Evolutionary conservation across 2,329 filamentous ascomycete species (phyloP).

Genomic region (Colletotrichum graminicola): DNA sequence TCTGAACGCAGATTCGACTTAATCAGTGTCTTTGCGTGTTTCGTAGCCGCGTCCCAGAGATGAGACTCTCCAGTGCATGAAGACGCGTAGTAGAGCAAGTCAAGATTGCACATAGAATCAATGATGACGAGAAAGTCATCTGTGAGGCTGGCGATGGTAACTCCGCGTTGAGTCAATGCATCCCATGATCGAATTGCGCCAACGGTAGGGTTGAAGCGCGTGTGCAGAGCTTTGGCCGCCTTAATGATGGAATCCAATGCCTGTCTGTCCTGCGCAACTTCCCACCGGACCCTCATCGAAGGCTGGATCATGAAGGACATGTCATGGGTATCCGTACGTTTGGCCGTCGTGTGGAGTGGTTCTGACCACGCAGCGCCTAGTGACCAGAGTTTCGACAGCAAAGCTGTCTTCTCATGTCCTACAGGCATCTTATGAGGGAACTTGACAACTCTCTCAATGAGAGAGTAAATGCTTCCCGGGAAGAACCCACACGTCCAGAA

Average conservation of each 20-base stretch:
- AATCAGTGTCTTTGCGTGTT: conserved; percentile 57
- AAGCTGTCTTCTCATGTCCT: conserved; percentile 20
- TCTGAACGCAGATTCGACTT: conserved; percentile 57
- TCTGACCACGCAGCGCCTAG: conserved; percentile 51
- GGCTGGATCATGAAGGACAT: conserved; percentile 67
- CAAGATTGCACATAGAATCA: conserved; percentile 57
- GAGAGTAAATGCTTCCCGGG: conserved; percentile 52
- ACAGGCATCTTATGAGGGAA: conserved; percentile 47
- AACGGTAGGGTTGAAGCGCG: conserved; percentile 56
- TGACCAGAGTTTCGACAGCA: conserved; percentile 45
- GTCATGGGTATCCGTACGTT: conserved; percentile 64
- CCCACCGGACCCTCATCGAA: conserved; percentile 61
- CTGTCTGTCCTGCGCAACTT: conserved; percentile 54
- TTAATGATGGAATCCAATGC: conserved; percentile 56
- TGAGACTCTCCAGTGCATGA: conserved; percentile 47
- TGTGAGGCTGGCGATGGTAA: conserved; percentile 48
- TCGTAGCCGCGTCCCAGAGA: conserved; percentile 48
- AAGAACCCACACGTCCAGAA: conserved; percentile 57
- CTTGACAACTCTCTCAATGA: conserved; percentile 51
- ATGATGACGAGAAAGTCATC: conserved; percentile 57
- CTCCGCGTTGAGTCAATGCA: conserved; percentile 48
- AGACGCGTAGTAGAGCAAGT: conserved; percentile 53
- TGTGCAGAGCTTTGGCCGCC: conserved; percentile 59
- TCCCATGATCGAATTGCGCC: conserved; percentile 65
- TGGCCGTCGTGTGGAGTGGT: conserved; percentile 52